Conservation (phyloP, 495 filamentous ascomycete genomes). For the Aspergillus cristatus region DNA sequence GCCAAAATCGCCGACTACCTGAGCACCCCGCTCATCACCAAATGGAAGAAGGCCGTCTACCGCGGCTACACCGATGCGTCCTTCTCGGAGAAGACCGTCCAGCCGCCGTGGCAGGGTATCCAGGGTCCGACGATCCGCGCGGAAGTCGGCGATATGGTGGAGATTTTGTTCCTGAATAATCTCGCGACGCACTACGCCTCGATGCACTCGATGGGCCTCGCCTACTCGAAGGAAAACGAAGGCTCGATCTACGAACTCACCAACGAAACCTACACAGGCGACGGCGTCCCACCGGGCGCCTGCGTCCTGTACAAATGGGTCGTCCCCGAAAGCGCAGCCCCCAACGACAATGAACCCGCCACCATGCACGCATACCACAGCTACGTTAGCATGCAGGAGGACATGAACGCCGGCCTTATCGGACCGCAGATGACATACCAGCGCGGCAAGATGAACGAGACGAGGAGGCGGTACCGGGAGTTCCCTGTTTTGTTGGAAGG, state of each 20-base stretch:
- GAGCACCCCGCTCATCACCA: neutral
- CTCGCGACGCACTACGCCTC: conserved; percentile 13
- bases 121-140: conserved; percentile 8
- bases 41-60: conserved; percentile 1
- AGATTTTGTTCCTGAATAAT: conserved; percentile 20
- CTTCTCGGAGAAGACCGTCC: neutral
- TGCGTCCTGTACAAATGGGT: conserved; percentile 2
- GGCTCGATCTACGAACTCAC: neutral
- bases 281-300: neutral
- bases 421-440: conserved; percentile 2
- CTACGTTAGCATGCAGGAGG: neutral
- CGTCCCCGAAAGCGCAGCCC: neutral
- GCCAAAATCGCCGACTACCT: neutral
- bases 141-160: conserved; percentile 20
- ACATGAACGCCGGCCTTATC: neutral
- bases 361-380: conserved; percentile 2
- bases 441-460: conserved; percentile 1
- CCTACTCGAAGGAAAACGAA: conserved; percentile 9
- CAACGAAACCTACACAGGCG: neutral
- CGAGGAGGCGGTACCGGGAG: neutral
- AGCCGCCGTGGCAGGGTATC: conserved; percentile 1
- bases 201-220: conserved; percentile 18
- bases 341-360: neutral
- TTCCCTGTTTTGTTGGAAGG: neutral
- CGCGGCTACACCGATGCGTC: conserved; percentile 1